Base-by-base conservation (phyloP, 2,329 filamentous ascomycete genomes). In the Fusarium sublunatum region DNA sequence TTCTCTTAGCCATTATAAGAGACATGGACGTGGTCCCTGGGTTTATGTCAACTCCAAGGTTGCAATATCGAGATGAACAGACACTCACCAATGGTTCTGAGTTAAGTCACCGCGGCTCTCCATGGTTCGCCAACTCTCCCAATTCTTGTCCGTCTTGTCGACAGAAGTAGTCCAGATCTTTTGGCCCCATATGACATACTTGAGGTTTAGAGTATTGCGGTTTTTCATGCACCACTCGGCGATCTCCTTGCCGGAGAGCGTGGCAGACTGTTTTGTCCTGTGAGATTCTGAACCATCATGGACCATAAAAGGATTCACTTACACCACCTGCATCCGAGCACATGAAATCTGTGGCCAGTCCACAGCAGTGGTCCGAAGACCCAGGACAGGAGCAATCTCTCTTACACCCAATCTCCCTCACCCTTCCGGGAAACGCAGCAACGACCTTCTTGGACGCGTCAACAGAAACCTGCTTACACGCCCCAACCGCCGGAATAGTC, bases 151-250 rank as follows among this genome's bases (percentile, higher is more conserved):
- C 22, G 53, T 59, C 38, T 66, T 58, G 36, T 81, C 78, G 35
- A 67, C 60, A 25, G 69, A 71, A 5, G 75, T 68, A 45, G 72
- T 76, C 80, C 79, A 82, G 65, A 83, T 82, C 57, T 73, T 76
- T 71, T 82, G 80, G 15, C 79, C 81, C 79, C 79, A 83, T 62
- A 82, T 82, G 43, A 83, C 75, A 57, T 83, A 83, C 69, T 79
- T 82, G 64, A 83, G 68, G 53, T 78, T 76, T 7, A 81, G 73
- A 6, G 70, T 32, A 25, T 40, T 64, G 12, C 75, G 73, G 59
- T 82, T 79, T 29, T 76, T 75, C 81, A 82, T 82, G 24, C 79
- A 73, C 79, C 80, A 83, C 65, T 83, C 79, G 2, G 80, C 81
- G 31, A 83, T 80, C 31, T 78, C 71, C 22, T 73, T 72, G 8